Evolutionary conservation across 2,329 filamentous ascomycete genomes (phyloP).

Genomic region (Cytospora paraplurivora): DNA sequence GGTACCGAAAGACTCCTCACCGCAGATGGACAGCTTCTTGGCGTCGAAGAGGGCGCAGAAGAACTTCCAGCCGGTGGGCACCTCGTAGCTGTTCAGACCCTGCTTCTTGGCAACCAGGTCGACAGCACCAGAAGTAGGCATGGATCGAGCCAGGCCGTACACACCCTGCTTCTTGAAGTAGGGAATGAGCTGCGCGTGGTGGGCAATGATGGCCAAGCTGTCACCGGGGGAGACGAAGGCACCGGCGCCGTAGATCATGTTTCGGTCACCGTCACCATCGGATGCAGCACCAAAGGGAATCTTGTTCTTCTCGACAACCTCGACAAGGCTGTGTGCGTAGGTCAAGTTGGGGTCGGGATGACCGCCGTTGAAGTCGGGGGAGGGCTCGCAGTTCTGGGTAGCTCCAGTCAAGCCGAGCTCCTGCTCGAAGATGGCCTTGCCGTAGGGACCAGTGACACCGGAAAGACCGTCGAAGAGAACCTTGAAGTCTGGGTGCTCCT

Average conservation of each 20-base stretch:
- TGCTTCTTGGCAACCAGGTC: conserved; percentile 96
- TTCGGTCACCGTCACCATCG: conserved; percentile 96
- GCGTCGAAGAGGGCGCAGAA: conserved; percentile 96
- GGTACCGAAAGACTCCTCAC: conserved; percentile 97
- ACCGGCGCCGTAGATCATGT: conserved; percentile 99
- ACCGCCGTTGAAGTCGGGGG: conserved; percentile 93
- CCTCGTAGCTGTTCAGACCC: conserved; percentile 89
- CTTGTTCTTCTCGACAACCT: conserved; percentile 85
- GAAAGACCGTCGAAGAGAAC: conserved; percentile 93
- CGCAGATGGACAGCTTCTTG: conserved; percentile 96
- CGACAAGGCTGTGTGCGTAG: conserved; percentile 92
- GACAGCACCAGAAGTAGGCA: conserved; percentile 95
- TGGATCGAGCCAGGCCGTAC: conserved; percentile 91
- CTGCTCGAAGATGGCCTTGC: conserved; percentile 89
- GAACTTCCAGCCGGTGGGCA: conserved; percentile 99
- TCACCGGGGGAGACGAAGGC: conserved; percentile 96
- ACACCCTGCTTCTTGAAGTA: conserved; percentile 99
- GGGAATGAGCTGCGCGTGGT: conserved; percentile 93
- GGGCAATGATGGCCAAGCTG: conserved; percentile 95
- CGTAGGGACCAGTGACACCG: conserved; percentile 95
- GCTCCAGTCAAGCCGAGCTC: conserved; percentile 77
- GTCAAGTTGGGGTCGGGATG: conserved; percentile 98
- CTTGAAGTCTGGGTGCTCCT: conserved; percentile 87
- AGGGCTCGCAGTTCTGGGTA: conserved; percentile 90
- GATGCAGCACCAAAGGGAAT: conserved; percentile 97